phyloP scores from a whole-genome alignment of 2,329 filamentous ascomycete species.

The Colletotrichum aenigma region DNA sequence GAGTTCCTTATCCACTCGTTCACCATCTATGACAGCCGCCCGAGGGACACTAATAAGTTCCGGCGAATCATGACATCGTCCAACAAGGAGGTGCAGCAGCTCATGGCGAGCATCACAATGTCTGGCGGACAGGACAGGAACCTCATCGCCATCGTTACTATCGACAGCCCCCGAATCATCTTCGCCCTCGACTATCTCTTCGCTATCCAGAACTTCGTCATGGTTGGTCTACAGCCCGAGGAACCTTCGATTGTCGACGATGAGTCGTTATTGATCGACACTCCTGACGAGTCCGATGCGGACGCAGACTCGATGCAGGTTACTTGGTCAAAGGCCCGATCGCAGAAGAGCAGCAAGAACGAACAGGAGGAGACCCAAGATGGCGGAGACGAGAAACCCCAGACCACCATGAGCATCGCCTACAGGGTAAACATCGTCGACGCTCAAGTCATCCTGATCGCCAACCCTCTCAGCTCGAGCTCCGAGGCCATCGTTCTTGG shows the following conservation, averaged over 20 bases:
- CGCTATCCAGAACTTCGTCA: slow-evolving; percentile 83
- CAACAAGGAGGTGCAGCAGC: slow-evolving; percentile 93
- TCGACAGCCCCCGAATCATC: slow-evolving; percentile 94
- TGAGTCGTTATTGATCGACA: slow-evolving; percentile 56
- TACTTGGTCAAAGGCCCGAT: slow-evolving; percentile 41
- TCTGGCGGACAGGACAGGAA: slow-evolving; percentile 81
- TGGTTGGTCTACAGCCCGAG: slow-evolving; percentile 71
- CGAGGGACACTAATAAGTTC: slow-evolving; percentile 90
- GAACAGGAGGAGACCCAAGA: slow-evolving; percentile 6
- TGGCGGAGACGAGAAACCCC: slow-evolving; percentile 23
- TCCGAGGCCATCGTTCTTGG: slow-evolving; percentile 96
- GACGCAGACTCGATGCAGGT: slow-evolving; percentile 61
- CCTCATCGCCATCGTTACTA: slow-evolving; percentile 87
- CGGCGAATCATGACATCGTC: slow-evolving; percentile 97
- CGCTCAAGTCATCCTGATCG: slow-evolving; percentile 94
- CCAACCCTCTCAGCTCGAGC: slow-evolving; percentile 86
- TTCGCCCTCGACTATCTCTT: slow-evolving; percentile 96
- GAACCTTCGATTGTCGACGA: slow-evolving; percentile 57
- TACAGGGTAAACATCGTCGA: slow-evolving; percentile 95
- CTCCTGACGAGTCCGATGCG: slow-evolving; percentile 56
- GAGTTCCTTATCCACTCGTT: slow-evolving; percentile 94
- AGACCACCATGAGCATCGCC: slow-evolving; percentile 71
- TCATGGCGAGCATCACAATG: slow-evolving; percentile 97
- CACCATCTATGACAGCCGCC: slow-evolving; percentile 91
- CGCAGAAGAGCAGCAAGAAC: slow-evolving; percentile 29